Evolutionary conservation across 768 basidiomycete species (phyloP).

Genomic region (Termitomyces bulborhizus): DNA sequence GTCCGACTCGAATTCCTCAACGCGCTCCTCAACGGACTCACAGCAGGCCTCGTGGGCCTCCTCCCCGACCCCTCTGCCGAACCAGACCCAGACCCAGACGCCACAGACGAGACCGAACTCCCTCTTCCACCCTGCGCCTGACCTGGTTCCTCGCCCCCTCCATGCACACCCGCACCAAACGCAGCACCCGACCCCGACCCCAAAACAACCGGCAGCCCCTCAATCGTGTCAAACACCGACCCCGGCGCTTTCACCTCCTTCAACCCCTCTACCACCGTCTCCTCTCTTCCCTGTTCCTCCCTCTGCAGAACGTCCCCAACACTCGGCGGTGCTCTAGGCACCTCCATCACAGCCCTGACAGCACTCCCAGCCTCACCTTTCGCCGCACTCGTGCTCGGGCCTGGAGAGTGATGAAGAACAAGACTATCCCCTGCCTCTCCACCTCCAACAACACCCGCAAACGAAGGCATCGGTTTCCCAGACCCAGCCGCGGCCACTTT

Average conservation of each 20-base stretch:
- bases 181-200: not conserved
- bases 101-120: not conserved
- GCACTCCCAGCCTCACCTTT: not conserved
- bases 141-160: not conserved
- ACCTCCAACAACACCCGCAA: conserved; percentile 17
- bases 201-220: not conserved
- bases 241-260: conserved; percentile 26
- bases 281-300: not conserved
- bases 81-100: not conserved
- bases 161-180: no score
- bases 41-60: conserved; percentile 23
- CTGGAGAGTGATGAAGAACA: not conserved
- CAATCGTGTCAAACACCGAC: conserved; percentile 26
- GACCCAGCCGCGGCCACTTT: conserved; percentile 10
- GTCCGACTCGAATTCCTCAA: conserved; percentile 47
- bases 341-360: conserved; percentile 22
- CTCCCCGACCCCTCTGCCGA: not conserved
- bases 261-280: not conserved
- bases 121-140: not conserved
- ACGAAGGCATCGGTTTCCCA: conserved; percentile 41
- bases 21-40: conserved; percentile 56
- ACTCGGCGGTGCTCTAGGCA: conserved; percentile 43
- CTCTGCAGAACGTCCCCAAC: conserved; percentile 22
- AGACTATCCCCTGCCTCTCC: not conserved
- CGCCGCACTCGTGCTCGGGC: not conserved